These are phyloP conservation scores for Aspergillus oerlinghausenensis DNA, from an alignment of 2,329 filamentous ascomycete genomes.

Conservation along the genomic window DNA sequence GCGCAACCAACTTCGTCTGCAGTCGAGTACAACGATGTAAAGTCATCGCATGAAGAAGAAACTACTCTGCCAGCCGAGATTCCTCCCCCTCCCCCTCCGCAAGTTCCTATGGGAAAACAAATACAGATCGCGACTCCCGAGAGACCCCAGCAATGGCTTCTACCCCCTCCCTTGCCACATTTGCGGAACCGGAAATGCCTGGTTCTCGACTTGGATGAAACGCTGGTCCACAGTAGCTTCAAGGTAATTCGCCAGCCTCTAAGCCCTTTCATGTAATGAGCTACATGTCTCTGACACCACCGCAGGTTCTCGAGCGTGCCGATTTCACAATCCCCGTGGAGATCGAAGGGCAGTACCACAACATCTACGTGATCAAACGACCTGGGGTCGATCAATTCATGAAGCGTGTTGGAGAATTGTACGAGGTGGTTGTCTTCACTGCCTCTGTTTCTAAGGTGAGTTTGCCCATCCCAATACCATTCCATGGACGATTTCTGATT, in stretches of 20 bases:
- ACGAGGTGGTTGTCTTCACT: slow-evolving; percentile 98
- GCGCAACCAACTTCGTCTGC: slow-evolving; percentile 60
- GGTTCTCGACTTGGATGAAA: slow-evolving; percentile 93
- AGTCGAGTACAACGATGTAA: slow-evolving; percentile 49
- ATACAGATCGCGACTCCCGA: slow-evolving; percentile 29
- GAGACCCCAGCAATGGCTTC: slow-evolving; percentile 62
- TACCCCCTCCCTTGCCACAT: slow-evolving; percentile 76
- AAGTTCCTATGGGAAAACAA: slow-evolving; percentile 35
- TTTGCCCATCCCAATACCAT: background rate
- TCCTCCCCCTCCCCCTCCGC: slow-evolving; percentile 55
- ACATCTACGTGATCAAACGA: slow-evolving; percentile 98
- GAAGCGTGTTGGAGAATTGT: slow-evolving; percentile 95
- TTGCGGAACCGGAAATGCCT: slow-evolving; percentile 88
- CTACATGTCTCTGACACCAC: slow-evolving; percentile 2
- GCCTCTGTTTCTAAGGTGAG: slow-evolving; percentile 93
- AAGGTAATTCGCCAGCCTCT: slow-evolving; percentile 59
- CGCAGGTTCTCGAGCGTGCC: slow-evolving; percentile 88
- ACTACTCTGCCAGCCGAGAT: slow-evolving; percentile 46
- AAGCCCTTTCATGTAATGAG: background rate
- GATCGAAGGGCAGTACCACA: slow-evolving; percentile 98
- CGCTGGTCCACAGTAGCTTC: slow-evolving; percentile 96
- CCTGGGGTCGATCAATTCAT: slow-evolving; percentile 99
- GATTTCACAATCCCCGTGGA: slow-evolving; percentile 99
- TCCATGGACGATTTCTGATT: slow-evolving; percentile 7
- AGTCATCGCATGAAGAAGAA: slow-evolving; percentile 40